Evolutionary conservation across 1,284 basidiomycete species (phyloP).

Genomic region (Singerocomus inundabilis): DNA sequence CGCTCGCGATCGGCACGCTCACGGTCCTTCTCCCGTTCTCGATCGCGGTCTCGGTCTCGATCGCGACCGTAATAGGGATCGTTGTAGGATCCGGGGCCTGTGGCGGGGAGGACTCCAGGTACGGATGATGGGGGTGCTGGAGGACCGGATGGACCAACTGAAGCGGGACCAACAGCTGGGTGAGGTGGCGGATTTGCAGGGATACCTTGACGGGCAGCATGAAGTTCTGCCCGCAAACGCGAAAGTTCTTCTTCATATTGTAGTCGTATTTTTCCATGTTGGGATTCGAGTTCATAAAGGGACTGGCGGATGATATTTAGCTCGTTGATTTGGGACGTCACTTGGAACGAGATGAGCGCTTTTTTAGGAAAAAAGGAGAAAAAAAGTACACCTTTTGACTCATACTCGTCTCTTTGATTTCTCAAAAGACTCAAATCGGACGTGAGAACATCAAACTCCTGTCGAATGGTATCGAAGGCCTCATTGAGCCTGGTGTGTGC

Average conservation of each 20-base stretch:
- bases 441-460: constrained; percentile 82
- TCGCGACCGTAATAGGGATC: constrained; percentile 44
- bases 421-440: constrained; percentile 71
- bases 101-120: constrained; percentile 28
- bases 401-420: constrained; percentile 86
- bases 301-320: constrained; percentile 71
- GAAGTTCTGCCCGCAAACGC: constrained; percentile 64
- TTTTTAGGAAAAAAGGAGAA: not conserved
- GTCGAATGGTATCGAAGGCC: constrained; percentile 79
- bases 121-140: constrained; percentile 30
- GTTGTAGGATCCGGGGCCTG: constrained; percentile 37
- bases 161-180: constrained; percentile 33
- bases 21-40: constrained; percentile 39
- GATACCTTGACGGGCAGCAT: constrained; percentile 41
- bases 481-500: constrained; percentile 63
- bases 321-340: constrained; percentile 69
- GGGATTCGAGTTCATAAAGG: constrained; percentile 75
- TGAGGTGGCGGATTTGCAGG: constrained; percentile 34
- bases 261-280: constrained; percentile 68
- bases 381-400: constrained; percentile 67
- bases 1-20: constrained; percentile 37
- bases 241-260: constrained; percentile 76
- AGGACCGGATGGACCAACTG: constrained; percentile 33
- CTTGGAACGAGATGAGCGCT: constrained; percentile 39
- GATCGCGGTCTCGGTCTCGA: constrained; percentile 38